Evolutionary conservation across 1,139 yeast species (phyloP), one percentile per base, ranked within the genome.

Genomic region (Blastobotrys illinoisensis): DNA sequence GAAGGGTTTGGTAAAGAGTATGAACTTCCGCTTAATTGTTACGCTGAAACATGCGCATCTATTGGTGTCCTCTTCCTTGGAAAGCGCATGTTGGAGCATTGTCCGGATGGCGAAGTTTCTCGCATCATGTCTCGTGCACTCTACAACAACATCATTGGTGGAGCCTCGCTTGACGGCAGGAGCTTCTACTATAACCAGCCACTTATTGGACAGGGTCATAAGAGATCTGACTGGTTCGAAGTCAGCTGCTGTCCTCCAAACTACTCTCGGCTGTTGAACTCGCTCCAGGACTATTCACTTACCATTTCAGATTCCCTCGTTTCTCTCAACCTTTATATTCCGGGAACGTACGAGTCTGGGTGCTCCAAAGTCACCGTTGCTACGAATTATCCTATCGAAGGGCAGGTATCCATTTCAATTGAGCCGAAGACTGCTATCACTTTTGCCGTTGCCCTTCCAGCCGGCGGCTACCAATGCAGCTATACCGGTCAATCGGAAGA

Each of bases 241-340:
- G 52, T 58, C 48, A 57, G 64, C 19, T 65, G 68, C 56, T 70
- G 68, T 54, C 68, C 68, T 5, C 68, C 68, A 11, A 65, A 65
- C 47, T 66, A 63, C 40, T 36, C 53, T 20, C 49, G 53, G 14
- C 32, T 51, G 5, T 23, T 51, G 40, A 51, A 51, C 23, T 46
- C 50, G 6, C 32, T 51, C 9, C 46, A 51, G 16, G 44, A 47
- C 3, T 51, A 51, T 19, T 50, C 47, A 2, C 40, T 51, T 36
- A 45, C 47, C 9, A 43, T 24, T 14, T 32, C 49, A 9, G 19
- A 21, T 16, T 32, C 36, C 14, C 32, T 46, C 9, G 50, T 47
- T 4, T 46, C 44, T 6, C 20, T 44, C 19, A 51, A 51, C 16
- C 43, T 51, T 19, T 51, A 49, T 45, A 51, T 51, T 16, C 50